These are phyloP conservation scores for Phlebiopsis gigantea DNA, from an alignment of 768 basidiomycete species.

Conservation along the genomic window DNA sequence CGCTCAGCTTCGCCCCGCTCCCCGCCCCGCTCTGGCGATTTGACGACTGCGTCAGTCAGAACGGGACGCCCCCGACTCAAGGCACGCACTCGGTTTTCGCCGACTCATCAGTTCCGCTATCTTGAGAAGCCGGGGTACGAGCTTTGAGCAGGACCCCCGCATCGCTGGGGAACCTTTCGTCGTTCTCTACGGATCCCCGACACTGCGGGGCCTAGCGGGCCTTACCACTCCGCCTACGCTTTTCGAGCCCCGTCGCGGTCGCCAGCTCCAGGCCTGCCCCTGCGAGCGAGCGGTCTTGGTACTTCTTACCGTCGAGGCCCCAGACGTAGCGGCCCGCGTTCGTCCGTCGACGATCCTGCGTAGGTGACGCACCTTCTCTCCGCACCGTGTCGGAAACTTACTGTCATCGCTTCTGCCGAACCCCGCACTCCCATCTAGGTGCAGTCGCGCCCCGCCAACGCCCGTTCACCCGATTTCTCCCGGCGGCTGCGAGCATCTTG, in stretches of 20 bases:
- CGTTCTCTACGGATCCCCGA: neutral
- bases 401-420: neutral
- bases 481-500: neutral
- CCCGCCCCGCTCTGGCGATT: neutral
- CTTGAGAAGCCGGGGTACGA: neutral
- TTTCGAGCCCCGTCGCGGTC: neutral
- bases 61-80: neutral
- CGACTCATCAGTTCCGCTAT: neutral
- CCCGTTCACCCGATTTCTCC: neutral
- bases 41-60: neutral
- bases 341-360: neutral
- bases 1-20: neutral
- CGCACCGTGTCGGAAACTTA: neutral
- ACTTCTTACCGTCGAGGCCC: neutral
- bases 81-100: neutral
- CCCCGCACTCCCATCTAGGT: neutral
- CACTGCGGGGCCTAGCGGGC: neutral
- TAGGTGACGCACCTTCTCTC: neutral
- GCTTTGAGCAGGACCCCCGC: neutral
- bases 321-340: neutral
- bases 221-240: neutral
- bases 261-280: neutral
- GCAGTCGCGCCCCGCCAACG: neutral
- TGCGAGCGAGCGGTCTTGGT: neutral
- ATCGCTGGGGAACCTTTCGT: neutral